Base-by-base conservation (phyloP, 2,329 filamentous ascomycete genomes). In the Fusarium bulbicola region DNA sequence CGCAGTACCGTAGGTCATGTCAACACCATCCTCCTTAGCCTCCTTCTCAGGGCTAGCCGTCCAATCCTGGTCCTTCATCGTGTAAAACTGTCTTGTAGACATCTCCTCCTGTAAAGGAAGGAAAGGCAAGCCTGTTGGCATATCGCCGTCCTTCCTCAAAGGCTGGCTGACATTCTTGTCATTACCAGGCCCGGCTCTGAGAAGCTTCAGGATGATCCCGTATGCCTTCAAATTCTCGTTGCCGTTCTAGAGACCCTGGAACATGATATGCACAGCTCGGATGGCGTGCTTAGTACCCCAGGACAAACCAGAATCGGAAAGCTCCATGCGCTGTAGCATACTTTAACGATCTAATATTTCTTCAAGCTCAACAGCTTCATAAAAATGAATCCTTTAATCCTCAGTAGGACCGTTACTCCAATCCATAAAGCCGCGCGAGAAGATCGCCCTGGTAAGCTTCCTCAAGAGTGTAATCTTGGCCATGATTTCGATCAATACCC, bases 101-200 rank as follows among this genome's bases (percentile, higher is more conserved):
- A 49, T 32, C 28, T 49, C 28, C 0, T 32, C 28, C 0, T 21
- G 28, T 2, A 49, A 0, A 2, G 28, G 28, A 32, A 18, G 15
- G 46, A 49, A 49, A 7, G 46, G 46, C 1, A 3, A 7, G 5
- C 46, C 46, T 0, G 7, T 9, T 0, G 15, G 46, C 21, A 49
- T 32, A 7, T 49, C 11, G 3, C 21, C 46, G 20, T 49, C 3
- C 21, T 16, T 30, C 45, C 11, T n/a, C 10, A 30, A 13, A 30
- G 28, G 20, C 0, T 1, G 0, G 3, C 3, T 30, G 20, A 9
- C 15, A 0, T 12, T 49, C 20, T 30, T 30, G 5, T 3, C 28
- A 1, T 5, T 16, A 12, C 12, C 28, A n/a, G 28, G 4, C 0
- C 20, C 20, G 5, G 20, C 8, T 0, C 15, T 32, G 21, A 32